Percentiles rank a stretch among this genome's conserved stretches.
Evolutionary conservation across 1,284 basidiomycete genomes (phyloP).

Genomic region (Athelia sp.): DNA sequence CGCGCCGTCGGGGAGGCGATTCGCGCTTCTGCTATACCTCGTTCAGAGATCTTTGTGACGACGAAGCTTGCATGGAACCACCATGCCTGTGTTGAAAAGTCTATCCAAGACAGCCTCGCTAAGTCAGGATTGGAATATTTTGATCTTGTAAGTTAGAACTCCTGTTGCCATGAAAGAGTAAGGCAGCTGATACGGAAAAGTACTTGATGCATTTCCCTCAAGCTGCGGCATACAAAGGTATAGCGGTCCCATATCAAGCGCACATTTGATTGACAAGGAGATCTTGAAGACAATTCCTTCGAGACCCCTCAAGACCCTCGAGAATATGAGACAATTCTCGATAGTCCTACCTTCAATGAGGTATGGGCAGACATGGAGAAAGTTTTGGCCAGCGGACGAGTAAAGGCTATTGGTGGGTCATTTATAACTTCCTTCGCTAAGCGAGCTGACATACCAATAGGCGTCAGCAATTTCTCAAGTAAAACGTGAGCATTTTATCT

Average conservation of each 20-base stretch:
- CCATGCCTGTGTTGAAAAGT: conserved; percentile 10
- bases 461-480: conserved; percentile 37
- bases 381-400: conserved; percentile 34
- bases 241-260: neutral
- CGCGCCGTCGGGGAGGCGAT: conserved; percentile 33
- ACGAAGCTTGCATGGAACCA: conserved; percentile 32
- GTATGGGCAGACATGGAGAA: conserved; percentile 53
- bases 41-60: conserved; percentile 35
- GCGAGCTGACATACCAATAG: conserved; percentile 13
- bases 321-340: conserved; percentile 25
- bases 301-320: neutral
- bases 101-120: conserved; percentile 12
- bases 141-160: conserved; percentile 12
- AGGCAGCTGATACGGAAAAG: conserved; percentile 6
- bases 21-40: conserved; percentile 25
- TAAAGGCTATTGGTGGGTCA: conserved; percentile 37
- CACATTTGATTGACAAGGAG: neutral
- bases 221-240: conserved; percentile 8
- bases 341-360: conserved; percentile 35
- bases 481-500: conserved; percentile 29
- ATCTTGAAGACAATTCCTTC: neutral
- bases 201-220: conserved; percentile 17
- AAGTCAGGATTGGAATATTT: conserved; percentile 12
- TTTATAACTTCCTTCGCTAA: neutral
- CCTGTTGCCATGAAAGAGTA: too few relatives aligned